Evolutionary conservation across 805 yeast species (phyloP).

Genomic region (Ogataea pignaliae): DNA sequence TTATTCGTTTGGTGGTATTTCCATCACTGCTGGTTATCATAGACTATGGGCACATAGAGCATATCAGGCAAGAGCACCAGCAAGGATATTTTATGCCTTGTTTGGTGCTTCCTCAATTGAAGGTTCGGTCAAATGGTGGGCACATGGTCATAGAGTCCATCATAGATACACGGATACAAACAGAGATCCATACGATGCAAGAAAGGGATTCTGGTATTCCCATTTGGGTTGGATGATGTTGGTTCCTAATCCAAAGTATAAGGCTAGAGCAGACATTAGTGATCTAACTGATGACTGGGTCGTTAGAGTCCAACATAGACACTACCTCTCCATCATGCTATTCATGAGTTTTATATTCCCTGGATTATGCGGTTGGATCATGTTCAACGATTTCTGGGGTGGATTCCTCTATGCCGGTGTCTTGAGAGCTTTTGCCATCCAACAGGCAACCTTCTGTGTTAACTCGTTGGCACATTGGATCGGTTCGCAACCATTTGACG

Average conservation of each 20-base stretch:
- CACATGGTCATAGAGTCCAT: slow-evolving; percentile 79
- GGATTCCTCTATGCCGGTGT: slow-evolving; percentile 78
- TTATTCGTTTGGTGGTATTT: slow-evolving; percentile 60
- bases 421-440: slow-evolving; percentile 63
- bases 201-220: slow-evolving; percentile 78
- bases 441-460: slow-evolving; percentile 84
- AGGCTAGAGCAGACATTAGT: slow-evolving; percentile 77
- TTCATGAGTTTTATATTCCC: slow-evolving; percentile 61
- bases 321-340: slow-evolving; percentile 60
- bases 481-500: slow-evolving; percentile 83
- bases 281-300: slow-evolving; percentile 77
- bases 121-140: slow-evolving; percentile 90
- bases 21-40: slow-evolving; percentile 84
- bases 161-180: slow-evolving; percentile 81
- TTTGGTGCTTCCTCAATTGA: slow-evolving; percentile 83
- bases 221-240: slow-evolving; percentile 85
- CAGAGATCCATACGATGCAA: slow-evolving; percentile 84
- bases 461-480: slow-evolving; percentile 85
- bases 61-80: slow-evolving; percentile 56
- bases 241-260: slow-evolving; percentile 75
- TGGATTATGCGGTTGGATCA: slow-evolving; percentile 47
- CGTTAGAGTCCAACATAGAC: slow-evolving; percentile 78
- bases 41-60: slow-evolving; percentile 76
- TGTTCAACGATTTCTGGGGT: slow-evolving; percentile 61
- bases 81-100: slow-evolving; percentile 61